phyloP scores from a whole-genome alignment of 2,329 filamentous ascomycete species.

The Cordyceps tenuipes region DNA sequence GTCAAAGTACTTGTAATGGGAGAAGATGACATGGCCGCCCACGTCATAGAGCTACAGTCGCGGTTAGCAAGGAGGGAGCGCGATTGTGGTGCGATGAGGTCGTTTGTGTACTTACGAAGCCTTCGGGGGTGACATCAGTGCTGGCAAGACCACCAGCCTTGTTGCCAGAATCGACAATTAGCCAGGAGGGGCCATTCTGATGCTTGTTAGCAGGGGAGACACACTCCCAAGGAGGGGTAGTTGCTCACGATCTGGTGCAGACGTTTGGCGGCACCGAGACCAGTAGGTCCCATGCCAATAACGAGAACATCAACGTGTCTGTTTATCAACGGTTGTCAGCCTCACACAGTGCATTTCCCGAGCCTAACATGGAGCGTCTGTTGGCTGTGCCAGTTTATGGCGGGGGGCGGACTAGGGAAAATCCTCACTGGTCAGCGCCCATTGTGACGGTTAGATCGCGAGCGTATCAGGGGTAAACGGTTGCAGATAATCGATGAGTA shows the following conservation, averaged over 20 bases:
- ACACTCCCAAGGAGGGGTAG: slow-evolving; percentile 18
- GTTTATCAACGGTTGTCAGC: slow-evolving; percentile 12
- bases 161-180: slow-evolving; percentile 89
- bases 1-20: slow-evolving; percentile 99
- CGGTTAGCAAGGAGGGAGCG: neutral
- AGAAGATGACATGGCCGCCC: slow-evolving; percentile 97
- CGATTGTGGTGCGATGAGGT: slow-evolving; percentile 2
- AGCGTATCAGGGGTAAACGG: neutral
- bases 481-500: neutral
- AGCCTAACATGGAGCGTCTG: neutral
- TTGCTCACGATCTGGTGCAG: slow-evolving; percentile 83
- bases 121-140: slow-evolving; percentile 89
- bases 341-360: neutral
- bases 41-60: slow-evolving; percentile 83
- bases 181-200: slow-evolving; percentile 85
- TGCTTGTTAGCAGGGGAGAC: slow-evolving; percentile 18
- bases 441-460: slow-evolving; percentile 23
- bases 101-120: slow-evolving; percentile 66
- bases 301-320: slow-evolving; percentile 87
- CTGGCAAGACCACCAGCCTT: slow-evolving; percentile 92
- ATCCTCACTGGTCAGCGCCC: slow-evolving; percentile 30
- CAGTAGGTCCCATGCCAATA: slow-evolving; percentile 87
- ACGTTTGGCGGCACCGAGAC: slow-evolving; percentile 90
- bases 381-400: neutral
- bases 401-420: slow-evolving; percentile 13